Evolutionary conservation across 225 moss, liverwort and hornwort species (phyloP), one percentile per base, ranked within the genome.

Genomic region (Thuidium tamariscinum): DNA sequence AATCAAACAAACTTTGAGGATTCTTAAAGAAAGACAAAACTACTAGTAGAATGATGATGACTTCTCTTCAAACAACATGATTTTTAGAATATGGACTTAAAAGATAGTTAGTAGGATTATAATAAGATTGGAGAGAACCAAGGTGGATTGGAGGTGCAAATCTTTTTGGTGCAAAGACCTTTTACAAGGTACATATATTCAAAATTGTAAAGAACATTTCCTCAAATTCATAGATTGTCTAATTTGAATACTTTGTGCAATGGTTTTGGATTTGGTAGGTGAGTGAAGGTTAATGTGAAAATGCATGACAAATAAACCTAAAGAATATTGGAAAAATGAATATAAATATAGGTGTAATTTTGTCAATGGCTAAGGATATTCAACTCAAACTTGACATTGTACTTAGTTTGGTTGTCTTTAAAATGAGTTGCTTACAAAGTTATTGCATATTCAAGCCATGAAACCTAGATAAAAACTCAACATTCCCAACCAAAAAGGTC

Each of bases 131-230:
- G n/a, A n/a, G n/a, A n/a, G n/a, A n/a, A n/a, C n/a, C n/a, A n/a
- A n/a, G n/a, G n/a, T n/a, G n/a, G n/a, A n/a, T n/a, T n/a, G n/a
- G n/a, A n/a, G n/a, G n/a, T n/a, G n/a, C n/a, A n/a, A n/a, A n/a
- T n/a, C n/a, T n/a, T n/a, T n/a, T n/a, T n/a, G n/a, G n/a, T n/a
- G n/a, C n/a, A 9, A 70, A 70, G 42, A 42, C 70, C 16, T 42
- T 70, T 42, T 26, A 70, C 2, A 5, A 42, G 2, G n/a, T 0
- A 0, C 0, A 0, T 3, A 0, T 3, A 27, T 1, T 42, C 5
- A 5, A 41, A 15, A 42, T 70, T 16, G 1, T 16, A 1, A 42
- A 0, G 27, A 27, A 15, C 14, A 5, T 42, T 42, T 41, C 9
- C 3, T 27, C 0, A 1, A 0, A 26, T 26, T 26, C 1, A 9